Conservation (phyloP, 768 basidiomycete genomes). For the Boletus fagicola region DNA sequence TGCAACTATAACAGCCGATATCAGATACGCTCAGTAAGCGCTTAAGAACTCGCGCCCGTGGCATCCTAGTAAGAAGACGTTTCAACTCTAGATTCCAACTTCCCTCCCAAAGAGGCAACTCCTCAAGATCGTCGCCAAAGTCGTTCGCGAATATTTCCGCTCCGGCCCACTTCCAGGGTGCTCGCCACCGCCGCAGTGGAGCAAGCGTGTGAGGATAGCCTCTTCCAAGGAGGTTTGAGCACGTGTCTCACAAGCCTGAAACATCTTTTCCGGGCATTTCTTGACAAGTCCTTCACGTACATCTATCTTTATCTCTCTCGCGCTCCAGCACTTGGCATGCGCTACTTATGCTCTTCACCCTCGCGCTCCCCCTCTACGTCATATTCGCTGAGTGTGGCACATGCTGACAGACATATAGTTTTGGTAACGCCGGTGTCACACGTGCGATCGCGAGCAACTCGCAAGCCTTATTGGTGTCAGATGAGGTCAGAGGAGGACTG, state of each 20-base stretch:
- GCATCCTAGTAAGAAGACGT: not conserved
- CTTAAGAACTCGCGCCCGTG: not conserved
- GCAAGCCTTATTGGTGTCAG: not conserved
- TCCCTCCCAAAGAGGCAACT: slow-evolving; percentile 17
- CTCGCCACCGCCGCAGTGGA: slow-evolving; percentile 7
- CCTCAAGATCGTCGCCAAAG: slow-evolving; percentile 12
- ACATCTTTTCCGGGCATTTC: not conserved
- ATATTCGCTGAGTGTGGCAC: not conserved
- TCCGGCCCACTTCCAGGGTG: slow-evolving; percentile 5
- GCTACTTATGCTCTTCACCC: slow-evolving; percentile 12
- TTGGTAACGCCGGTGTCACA: not conserved
- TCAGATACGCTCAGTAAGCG: not conserved
- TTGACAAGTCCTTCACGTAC: slow-evolving; percentile 1
- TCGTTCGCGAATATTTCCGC: slow-evolving; percentile 21
- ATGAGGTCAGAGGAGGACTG: not conserved
- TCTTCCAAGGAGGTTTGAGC: not conserved
- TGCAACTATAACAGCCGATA: slow-evolving; percentile 5
- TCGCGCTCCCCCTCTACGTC: slow-evolving; percentile 2
- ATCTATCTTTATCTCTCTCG: not conserved
- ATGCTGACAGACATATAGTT: not conserved
- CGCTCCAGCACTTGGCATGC: not conserved
- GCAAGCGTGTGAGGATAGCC: slow-evolving; percentile 15
- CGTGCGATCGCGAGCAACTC: not conserved
- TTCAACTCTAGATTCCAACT: not conserved
- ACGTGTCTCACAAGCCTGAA: not conserved